Evolutionary conservation across 108 stramenopile genomes (phyloP).

Genomic region (Craspedostauros australis): DNA sequence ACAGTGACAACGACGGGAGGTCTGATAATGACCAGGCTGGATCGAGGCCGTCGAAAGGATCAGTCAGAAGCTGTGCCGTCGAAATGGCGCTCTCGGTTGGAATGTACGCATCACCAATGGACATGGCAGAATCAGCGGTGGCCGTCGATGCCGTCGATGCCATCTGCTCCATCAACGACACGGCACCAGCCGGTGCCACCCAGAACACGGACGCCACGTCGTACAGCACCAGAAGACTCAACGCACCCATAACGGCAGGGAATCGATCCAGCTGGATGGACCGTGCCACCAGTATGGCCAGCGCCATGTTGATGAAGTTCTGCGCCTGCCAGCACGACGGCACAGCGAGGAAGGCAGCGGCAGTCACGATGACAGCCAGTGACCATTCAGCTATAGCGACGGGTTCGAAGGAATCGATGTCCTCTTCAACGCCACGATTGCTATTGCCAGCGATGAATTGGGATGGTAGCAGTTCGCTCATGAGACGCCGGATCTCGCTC

Average conservation of each 20-base stretch:
- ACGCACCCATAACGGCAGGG: conserved; percentile 10
- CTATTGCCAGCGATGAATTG: neutral
- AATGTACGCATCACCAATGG: too few species aligned
- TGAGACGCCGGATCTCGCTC: conserved; percentile 21
- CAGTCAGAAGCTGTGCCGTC: too few species aligned
- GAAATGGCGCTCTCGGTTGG: too few species aligned
- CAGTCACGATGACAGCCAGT: conserved; percentile 8
- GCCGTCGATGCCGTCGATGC: neutral
- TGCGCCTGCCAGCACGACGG: conserved; percentile 34
- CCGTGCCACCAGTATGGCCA: conserved; percentile 43
- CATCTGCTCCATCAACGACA: neutral
- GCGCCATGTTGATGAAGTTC: conserved; percentile 46
- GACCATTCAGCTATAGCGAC: conserved; percentile 3
- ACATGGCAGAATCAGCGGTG: conserved; percentile 2
- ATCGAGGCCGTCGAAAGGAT: too few species aligned
- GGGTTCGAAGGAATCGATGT: neutral
- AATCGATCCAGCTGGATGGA: conserved; percentile 26
- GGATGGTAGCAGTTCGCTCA: conserved; percentile 11
- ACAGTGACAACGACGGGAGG: too few species aligned
- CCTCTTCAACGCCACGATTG: neutral
- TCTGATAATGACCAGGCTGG: too few species aligned
- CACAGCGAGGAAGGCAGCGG: conserved; percentile 4
- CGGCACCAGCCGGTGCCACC: conserved; percentile 15
- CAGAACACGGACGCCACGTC: conserved; percentile 27
- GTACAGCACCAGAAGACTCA: conserved; percentile 21